These are phyloP conservation scores for Megacollybia platyphylla DNA, from an alignment of 1,284 basidiomycete species.

Conservation along the genomic window DNA sequence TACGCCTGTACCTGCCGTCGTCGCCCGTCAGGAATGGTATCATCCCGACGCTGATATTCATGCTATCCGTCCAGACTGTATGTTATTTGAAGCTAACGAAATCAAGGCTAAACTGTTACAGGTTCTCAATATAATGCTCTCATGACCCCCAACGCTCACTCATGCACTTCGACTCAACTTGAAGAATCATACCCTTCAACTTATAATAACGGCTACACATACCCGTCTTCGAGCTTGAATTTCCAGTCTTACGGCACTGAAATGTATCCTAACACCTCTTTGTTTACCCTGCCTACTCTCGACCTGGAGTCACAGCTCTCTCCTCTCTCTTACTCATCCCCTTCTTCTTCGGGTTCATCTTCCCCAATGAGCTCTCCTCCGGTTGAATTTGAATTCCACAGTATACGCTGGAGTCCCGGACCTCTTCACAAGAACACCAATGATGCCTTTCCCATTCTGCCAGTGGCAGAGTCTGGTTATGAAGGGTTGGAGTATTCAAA, in stretches of 20 bases:
- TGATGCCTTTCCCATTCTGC: too few species aligned
- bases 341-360: constrained; percentile 6
- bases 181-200: not conserved
- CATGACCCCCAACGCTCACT: not conserved
- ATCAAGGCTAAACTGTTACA: not conserved
- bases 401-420: too few species aligned
- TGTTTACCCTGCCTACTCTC: constrained; percentile 1
- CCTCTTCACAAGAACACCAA: too few species aligned
- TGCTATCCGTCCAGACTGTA: not conserved
- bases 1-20: not conserved
- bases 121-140: not conserved
- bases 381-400: not conserved
- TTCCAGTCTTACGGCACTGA: not conserved
- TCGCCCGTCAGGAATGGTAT: not conserved
- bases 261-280: not conserved
- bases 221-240: not conserved
- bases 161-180: not conserved
- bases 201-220: not conserved
- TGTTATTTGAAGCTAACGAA: not conserved
- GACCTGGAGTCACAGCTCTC: not conserved
- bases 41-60: not conserved
- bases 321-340: constrained; percentile 2
- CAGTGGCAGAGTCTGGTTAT: too few species aligned
- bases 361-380: constrained; percentile 6
- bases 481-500: too few species aligned